phyloP scores from a whole-genome alignment of 768 basidiomycete species.

The Lactarius akahatsu region DNA sequence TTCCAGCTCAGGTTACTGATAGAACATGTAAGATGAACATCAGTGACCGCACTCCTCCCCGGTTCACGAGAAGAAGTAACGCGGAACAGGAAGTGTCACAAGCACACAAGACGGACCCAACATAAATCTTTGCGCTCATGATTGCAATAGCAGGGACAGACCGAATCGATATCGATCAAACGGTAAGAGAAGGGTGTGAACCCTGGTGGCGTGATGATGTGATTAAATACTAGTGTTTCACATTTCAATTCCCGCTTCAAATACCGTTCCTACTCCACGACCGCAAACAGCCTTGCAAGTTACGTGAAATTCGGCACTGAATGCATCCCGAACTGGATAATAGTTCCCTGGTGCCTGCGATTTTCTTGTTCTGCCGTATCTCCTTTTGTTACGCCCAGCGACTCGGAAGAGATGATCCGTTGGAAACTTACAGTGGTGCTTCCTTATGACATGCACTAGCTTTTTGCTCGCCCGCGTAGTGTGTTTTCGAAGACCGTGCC shows the following conservation, averaged over 20 bases:
- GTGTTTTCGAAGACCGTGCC: no score
- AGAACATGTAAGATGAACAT: conserved; percentile 45
- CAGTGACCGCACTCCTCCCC: conserved; percentile 40
- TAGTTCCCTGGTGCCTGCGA: no score
- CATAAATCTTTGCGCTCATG: conserved; percentile 85
- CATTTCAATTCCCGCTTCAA: conserved; percentile 52
- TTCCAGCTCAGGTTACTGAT: conserved; percentile 89
- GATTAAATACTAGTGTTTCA: conserved; percentile 43
- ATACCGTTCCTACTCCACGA: conserved; percentile 31
- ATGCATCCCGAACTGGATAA: background rate
- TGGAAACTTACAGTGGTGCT: no score
- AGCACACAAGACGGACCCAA: conserved; percentile 83
- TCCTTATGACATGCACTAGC: no score
- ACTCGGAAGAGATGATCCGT: no score
- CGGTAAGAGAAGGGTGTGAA: conserved; percentile 27
- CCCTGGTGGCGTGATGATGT: conserved; percentile 6
- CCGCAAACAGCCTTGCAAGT: background rate
- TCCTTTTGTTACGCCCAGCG: no score
- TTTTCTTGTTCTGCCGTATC: no score
- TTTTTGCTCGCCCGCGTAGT: no score
- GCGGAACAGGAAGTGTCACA: conserved; percentile 40
- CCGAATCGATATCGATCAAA: conserved; percentile 35
- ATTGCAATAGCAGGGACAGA: conserved; percentile 27
- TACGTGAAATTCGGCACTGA: background rate
- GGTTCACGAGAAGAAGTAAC: conserved; percentile 45